phyloP scores from a whole-genome alignment of 2,329 filamentous ascomycete species.

The Hypoxylon sp. region DNA sequence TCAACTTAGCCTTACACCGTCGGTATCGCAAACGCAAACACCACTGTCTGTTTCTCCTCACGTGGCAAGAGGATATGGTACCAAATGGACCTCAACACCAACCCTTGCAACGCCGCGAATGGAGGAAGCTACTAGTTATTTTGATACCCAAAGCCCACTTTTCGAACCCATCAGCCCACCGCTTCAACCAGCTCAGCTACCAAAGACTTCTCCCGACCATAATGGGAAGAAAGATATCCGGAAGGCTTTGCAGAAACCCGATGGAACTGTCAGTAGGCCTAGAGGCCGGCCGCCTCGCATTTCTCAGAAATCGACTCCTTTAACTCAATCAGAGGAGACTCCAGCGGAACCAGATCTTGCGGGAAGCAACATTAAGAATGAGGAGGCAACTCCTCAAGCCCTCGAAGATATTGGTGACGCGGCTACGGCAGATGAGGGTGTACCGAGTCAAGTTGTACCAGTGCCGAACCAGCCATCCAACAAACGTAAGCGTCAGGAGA shows the following conservation, averaged over 20 bases:
- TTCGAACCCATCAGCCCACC: slow-evolving; percentile 73
- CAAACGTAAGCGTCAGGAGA: slow-evolving; percentile 72
- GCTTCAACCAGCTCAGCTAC: slow-evolving; percentile 57
- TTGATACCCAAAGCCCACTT: slow-evolving; percentile 66
- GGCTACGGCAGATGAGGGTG: slow-evolving; percentile 68
- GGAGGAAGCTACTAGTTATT: slow-evolving; percentile 52
- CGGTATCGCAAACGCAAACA: slow-evolving; percentile 47
- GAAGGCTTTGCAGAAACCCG: slow-evolving; percentile 51
- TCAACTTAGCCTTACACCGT: slow-evolving; percentile 40
- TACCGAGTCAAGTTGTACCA: slow-evolving; percentile 58
- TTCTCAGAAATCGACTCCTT: slow-evolving; percentile 53
- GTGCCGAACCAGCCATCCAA: slow-evolving; percentile 56
- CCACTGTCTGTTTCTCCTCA: slow-evolving; percentile 47
- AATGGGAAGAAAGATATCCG: slow-evolving; percentile 55
- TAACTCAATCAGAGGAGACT: slow-evolving; percentile 64
- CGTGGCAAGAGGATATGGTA: slow-evolving; percentile 62
- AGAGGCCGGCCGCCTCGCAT: slow-evolving; percentile 57
- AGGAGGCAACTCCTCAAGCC: slow-evolving; percentile 69
- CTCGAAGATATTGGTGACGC: slow-evolving; percentile 70
- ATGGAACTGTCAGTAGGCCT: slow-evolving; percentile 44
- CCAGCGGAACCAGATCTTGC: slow-evolving; percentile 60
- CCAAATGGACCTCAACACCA: slow-evolving; percentile 70
- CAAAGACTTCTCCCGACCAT: slow-evolving; percentile 54
- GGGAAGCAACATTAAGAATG: slow-evolving; percentile 69
- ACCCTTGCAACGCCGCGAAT: slow-evolving; percentile 70